Percentiles rank a stretch among this genome's conserved stretches.
phyloP scores from a whole-genome alignment of 768 basidiomycete genomes.

The Tremella mesenterica region DNA sequence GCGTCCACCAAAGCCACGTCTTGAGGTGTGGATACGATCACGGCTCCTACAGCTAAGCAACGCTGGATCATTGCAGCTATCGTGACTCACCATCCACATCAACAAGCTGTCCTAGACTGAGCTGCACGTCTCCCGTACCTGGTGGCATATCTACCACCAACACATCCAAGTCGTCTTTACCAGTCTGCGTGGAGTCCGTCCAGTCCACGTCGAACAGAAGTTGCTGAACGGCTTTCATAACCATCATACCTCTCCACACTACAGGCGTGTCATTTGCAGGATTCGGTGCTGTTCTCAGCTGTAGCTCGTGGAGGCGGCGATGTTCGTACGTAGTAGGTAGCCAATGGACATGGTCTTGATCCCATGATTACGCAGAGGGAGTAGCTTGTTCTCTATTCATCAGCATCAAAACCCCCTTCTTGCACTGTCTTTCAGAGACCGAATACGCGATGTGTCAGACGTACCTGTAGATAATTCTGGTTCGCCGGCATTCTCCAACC shows the following conservation, averaged over 20 bases:
- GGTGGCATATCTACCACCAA: slow-evolving; percentile 94
- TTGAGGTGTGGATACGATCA: slow-evolving; percentile 93
- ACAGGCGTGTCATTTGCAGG: slow-evolving; percentile 63
- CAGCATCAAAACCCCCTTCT: no score
- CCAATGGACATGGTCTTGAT: slow-evolving; percentile 96
- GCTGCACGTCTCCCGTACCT: slow-evolving; percentile 89
- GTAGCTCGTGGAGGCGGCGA: background rate
- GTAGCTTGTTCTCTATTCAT: slow-evolving; percentile 53
- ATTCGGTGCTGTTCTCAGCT: slow-evolving; percentile 45
- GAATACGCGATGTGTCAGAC: background rate
- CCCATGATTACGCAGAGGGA: slow-evolving; percentile 79
- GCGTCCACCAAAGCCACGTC: slow-evolving; percentile 87
- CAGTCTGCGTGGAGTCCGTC: slow-evolving; percentile 45
- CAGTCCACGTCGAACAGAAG: slow-evolving; percentile 94
- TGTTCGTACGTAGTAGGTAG: slow-evolving; percentile 58
- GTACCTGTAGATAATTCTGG: slow-evolving; percentile 64
- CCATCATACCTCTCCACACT: slow-evolving; percentile 96
- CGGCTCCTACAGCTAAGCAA: slow-evolving; percentile 55
- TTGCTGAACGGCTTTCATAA: slow-evolving; percentile 86
- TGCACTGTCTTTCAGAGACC: no score
- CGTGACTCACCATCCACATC: slow-evolving; percentile 61
- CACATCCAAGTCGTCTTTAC: slow-evolving; percentile 57
- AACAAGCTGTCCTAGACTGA: slow-evolving; percentile 82
- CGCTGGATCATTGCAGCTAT: background rate
- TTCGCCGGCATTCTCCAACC: slow-evolving; percentile 66